Base-by-base conservation (phyloP, 2,329 filamentous ascomycete genomes). In the Cadophora luteo-olivacea region DNA sequence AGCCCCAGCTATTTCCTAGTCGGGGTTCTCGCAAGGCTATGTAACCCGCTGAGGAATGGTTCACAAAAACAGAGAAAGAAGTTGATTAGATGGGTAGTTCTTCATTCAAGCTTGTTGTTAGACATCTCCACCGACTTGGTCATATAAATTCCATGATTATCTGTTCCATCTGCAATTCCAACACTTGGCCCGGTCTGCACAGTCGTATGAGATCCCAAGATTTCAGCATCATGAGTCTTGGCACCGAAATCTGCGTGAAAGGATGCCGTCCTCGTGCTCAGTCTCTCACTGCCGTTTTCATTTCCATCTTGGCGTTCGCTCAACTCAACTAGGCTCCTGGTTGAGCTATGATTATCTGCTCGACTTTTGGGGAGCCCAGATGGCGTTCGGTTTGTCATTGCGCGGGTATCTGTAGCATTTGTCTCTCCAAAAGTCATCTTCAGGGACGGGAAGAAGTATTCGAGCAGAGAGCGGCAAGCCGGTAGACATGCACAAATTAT, bases 401-500 rank as follows among this genome's bases (percentile, higher is more conserved):
- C 16, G 3, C 12, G 22, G 0, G 45, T 12, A 22, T 14, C 41
- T 12, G 45, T 22, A 22, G 11, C 29, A 54, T 38, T 38, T 16
- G 61, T 36, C 9, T 64, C 61, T 36, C 48, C 19, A 7, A 52
- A 52, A 7, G 29, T 76, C 65, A 1, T 79, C 80, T 12, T 80
- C 24, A 72, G 33, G 16, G 45, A 25, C 3, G 70, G 70, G 49
- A 72, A 61, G 48, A 65, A 38, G 41, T 63, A 62, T 25, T 66
- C 70, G 14, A 71, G 51, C 7, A 81, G 73, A 1, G 80, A 79
- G 16, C 79, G 79, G 2, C 81, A 75, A 16, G 79, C 80, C 7
- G 80, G 80, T 0, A 82, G 75, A 67, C 80, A 81, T 55, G 79
- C 80, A 70, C 80, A 81, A 55, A 81, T 81, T 45, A 81, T 81